Evolutionary conservation across 192 early-diverging fungal genomes (phyloP), one percentile per base, ranked within the genome.

Genomic region (Coemansia sp.): DNA sequence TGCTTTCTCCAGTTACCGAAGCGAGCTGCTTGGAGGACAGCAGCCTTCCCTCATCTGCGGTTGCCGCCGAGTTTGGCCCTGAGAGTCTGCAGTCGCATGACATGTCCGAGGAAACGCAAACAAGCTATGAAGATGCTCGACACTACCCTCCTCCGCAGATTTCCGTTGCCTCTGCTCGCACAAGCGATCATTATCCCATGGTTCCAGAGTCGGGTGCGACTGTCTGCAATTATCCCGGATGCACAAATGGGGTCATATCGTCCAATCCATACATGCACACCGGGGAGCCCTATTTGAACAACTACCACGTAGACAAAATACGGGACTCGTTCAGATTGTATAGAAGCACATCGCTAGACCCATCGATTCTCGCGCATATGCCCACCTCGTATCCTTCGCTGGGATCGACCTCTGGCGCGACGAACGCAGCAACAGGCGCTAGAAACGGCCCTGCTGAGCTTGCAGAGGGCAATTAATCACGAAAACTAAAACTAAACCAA

Each of bases 311-410:
- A 25, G 55, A 67, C 24, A 53, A 52, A 20, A 54, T 45, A 52
- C 39, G 16, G 27, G 49, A 39, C 3, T 55, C 19, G 6, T 29
- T 51, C 22, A 49, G 65, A 6, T 13, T 30, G 19, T 55, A 70
- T 48, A 71, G 76, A 59, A 79, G 76, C 50, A 42, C 68, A 24
- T 79, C 76, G 0, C 64, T 79, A 28, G 76, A 79, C 27, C 76
- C 76, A 1, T 64, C 76, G 0, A 57, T 79, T 27, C 71, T 79
- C 13, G 55, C 71, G 1, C 65, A 54, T 46, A 47, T 79, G 68
- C 71, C 76, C 4, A 69, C 76, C 1, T 55, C 76, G 14, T 79
- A 73, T 39, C 63, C 71, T 20, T 67, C 76, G 13, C 29, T 54
- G 27, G 27, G 27, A 16, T 25, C 18, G 25, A 42, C 39, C 39